Evolutionary conservation across 441 rosid genomes (phyloP).

Genomic region (Hura crepitans): DNA sequence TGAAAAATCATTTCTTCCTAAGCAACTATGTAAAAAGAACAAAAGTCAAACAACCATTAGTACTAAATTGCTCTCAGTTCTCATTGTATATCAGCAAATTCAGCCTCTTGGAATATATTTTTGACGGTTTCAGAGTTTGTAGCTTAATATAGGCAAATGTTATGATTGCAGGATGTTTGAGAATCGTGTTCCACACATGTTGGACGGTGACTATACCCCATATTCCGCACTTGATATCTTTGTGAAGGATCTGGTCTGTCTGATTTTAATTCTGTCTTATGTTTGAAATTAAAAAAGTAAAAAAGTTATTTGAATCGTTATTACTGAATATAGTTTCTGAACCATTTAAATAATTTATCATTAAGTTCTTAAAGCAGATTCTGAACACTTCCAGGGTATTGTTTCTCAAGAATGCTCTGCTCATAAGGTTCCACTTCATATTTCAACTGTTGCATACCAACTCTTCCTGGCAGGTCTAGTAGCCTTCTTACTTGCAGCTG

Average conservation of each 20-base stretch:
- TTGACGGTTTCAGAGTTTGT: conserved; percentile 1
- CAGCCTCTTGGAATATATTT: not conserved
- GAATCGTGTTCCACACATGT: conserved; percentile 97
- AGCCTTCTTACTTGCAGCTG: not conserved
- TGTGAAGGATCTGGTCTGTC: conserved; percentile 94
- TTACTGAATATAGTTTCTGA: not conserved
- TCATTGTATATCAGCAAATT: not conserved
- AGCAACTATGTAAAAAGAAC: not conserved
- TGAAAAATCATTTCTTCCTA: not conserved
- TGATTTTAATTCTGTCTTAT: conserved; percentile 7
- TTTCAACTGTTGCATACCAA: conserved; percentile 80
- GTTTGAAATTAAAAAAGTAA: not conserved
- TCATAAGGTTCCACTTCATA: conserved; percentile 75
- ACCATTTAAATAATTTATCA: conserved; percentile 2
- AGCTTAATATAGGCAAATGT: conserved; percentile 6
- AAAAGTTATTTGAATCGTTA: not conserved
- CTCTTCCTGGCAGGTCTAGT: conserved; percentile 73
- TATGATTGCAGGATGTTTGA: conserved; percentile 86
- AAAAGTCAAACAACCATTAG: not conserved
- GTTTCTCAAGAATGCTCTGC: conserved; percentile 72
- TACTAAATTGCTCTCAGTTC: not conserved
- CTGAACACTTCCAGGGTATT: conserved; percentile 62
- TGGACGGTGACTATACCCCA: conserved; percentile 91
- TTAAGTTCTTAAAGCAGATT: conserved; percentile 13
- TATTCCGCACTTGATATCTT: conserved; percentile 94